Evolutionary conservation across 805 yeast genomes (phyloP).

Genomic region (Komagataella pseudopastoris): DNA sequence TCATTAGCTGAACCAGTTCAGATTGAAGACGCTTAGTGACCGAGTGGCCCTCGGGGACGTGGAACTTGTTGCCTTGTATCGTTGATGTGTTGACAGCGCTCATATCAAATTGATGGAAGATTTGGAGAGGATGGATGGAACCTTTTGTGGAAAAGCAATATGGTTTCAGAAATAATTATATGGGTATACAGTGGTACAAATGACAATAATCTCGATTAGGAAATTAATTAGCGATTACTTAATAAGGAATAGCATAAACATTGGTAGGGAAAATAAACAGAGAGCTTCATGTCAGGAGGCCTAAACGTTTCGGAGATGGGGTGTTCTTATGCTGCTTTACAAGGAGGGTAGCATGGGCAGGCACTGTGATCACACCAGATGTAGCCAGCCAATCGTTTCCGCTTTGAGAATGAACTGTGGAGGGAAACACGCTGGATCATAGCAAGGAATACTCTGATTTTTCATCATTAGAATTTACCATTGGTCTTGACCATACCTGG

Average conservation of each 20-base stretch:
- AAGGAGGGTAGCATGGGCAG: neutral
- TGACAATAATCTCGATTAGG: neutral
- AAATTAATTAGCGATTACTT: neutral
- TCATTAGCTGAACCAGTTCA: slow-evolving; percentile 39
- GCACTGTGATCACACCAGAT: no score
- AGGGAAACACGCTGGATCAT: no score
- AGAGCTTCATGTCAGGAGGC: neutral
- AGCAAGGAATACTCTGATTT: no score
- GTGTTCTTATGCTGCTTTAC: neutral
- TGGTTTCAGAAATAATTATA: neutral
- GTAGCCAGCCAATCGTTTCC: no score
- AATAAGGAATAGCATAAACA: neutral
- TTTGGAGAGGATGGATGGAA: neutral
- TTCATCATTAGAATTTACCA: no score
- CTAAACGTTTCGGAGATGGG: neutral
- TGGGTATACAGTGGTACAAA: neutral
- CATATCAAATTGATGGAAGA: neutral
- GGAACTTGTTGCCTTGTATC: neutral
- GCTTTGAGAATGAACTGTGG: no score
- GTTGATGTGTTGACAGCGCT: neutral
- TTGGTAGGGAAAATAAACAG: neutral
- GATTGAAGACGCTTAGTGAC: slow-evolving; percentile 36
- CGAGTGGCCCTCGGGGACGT: slow-evolving; percentile 25
- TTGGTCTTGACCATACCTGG: no score
- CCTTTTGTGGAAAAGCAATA: neutral